A percentile compares a stretch with the other conserved stretches of the same genome.
phyloP scores from a whole-genome alignment of 345 rosid genomes.

The Mangifera indica region DNA sequence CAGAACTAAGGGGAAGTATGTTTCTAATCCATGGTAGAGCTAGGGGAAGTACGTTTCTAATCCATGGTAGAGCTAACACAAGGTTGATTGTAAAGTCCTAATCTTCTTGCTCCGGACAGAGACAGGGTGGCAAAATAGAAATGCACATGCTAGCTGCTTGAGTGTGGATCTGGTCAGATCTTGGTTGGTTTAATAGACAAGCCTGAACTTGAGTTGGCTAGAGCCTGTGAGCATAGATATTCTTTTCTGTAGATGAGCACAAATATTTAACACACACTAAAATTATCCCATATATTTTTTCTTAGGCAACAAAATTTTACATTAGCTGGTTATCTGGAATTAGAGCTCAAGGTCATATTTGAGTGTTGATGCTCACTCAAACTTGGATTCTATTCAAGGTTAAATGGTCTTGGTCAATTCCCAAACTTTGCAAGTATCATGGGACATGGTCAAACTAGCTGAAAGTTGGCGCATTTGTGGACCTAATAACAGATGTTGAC shows the following conservation, averaged over 20 bases:
- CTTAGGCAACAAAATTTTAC: background rate
- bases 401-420: background rate
- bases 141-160: background rate
- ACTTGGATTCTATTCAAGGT: background rate
- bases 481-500: background rate
- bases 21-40: background rate
- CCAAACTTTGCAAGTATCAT: background rate
- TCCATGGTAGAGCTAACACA: background rate
- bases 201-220: background rate
- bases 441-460: background rate
- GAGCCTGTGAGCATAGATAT: background rate
- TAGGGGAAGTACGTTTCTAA: background rate
- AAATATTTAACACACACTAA: background rate
- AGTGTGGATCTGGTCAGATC: background rate
- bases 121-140: conserved; percentile 1
- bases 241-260: background rate
- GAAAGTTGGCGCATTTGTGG: background rate
- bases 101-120: background rate
- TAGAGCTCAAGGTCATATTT: background rate
- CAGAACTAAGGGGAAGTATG: conserved; percentile 1
- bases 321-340: background rate
- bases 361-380: background rate
- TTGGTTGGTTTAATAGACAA: background rate
- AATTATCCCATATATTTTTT: background rate
- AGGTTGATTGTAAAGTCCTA: background rate